Base-by-base conservation (phyloP, 768 basidiomycete genomes). In the Phlegmacium glaucopus region DNA sequence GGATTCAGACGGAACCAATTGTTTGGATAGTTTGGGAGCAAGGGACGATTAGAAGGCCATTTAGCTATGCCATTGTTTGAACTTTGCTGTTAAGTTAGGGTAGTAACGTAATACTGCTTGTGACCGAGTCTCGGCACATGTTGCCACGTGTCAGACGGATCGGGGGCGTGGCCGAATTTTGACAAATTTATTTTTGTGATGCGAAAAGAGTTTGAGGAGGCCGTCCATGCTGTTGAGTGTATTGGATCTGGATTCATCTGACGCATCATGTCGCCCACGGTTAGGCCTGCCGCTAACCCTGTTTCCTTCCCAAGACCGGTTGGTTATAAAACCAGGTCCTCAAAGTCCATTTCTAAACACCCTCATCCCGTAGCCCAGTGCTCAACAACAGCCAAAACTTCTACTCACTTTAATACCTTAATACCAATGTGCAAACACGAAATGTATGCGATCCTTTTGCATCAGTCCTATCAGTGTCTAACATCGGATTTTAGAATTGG, bases 401-500 rank as follows among this genome's bases (percentile, higher is more conserved):
- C 22, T 39, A 28, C 22, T 35, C 41, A 15, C 37, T 42, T 48
- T 56, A 48, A 48, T 44, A 45, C 45, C n/a, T n/a, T n/a, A n/a
- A n/a, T n/a, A n/a, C 29, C 42, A 39, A 71, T 71, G 69, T 71
- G 69, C 60, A 62, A 63, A 45, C 67, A 71, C 57, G 64, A 68
- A 61, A 63, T 71, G 69, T 71, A 47, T 53, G 67, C 42, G 17
- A 6, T 27, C 28, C 9, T 41, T 30, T 53, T 9, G 15, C 27
- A 34, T 50, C n/a, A 30, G 39, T 16, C 26, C 30, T 37, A 7
- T 35, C 30, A 28, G 29, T 34, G 45, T n/a, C 47, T 49, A 35
- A 51, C 49, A 36, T 43, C 35, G 43, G 27, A 28, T 34, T 35
- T 40, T 48, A 77, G 75, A 44, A 61, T 77, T 45, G 75, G 75